These are phyloP conservation scores for Pyrenochaeta sp. DNA, from an alignment of 2,329 filamentous ascomycete species.

Conservation along the genomic window DNA sequence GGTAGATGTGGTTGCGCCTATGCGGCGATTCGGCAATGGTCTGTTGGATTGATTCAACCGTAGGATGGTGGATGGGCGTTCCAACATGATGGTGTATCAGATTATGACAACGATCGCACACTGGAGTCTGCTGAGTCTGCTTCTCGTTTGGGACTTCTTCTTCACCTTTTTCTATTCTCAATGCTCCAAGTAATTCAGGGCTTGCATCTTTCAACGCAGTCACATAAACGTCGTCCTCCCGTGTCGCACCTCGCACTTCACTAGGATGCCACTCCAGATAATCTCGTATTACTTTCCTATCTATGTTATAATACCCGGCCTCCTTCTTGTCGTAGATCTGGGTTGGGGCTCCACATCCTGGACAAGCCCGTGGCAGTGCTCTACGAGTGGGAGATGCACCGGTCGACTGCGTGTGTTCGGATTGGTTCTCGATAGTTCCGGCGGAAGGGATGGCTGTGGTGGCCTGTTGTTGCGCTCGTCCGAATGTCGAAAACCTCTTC, in stretches of 20 bases:
- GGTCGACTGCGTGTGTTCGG: not conserved
- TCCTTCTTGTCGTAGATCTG: slow-evolving; percentile 64
- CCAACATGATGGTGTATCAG: slow-evolving; percentile 79
- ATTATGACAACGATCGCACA: slow-evolving; percentile 89
- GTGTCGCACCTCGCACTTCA: slow-evolving; percentile 24
- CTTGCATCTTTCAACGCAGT: slow-evolving; percentile 44
- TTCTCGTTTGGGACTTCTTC: slow-evolving; percentile 21
- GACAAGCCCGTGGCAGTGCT: slow-evolving; percentile 62
- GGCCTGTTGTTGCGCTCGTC: slow-evolving; percentile 26
- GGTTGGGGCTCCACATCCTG: slow-evolving; percentile 69
- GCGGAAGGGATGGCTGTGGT: slow-evolving; percentile 11
- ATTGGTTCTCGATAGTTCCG: slow-evolving; percentile 6
- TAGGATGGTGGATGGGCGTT: slow-evolving; percentile 79
- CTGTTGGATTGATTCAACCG: slow-evolving; percentile 79
- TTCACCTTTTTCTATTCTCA: slow-evolving; percentile 36
- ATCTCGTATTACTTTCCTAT: slow-evolving; percentile 57
- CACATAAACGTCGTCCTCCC: slow-evolving; percentile 50
- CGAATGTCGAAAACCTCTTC: slow-evolving; percentile 35
- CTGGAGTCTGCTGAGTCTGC: slow-evolving; percentile 54
- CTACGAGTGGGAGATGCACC: slow-evolving; percentile 7
- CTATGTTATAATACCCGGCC: slow-evolving; percentile 66
- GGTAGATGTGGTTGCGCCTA: slow-evolving; percentile 93
- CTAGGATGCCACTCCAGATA: slow-evolving; percentile 43
- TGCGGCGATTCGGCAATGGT: slow-evolving; percentile 90
- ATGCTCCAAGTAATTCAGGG: slow-evolving; percentile 34